These are phyloP conservation scores for Pleurotus cornucopiae DNA, from an alignment of 768 basidiomycete genomes.

Conservation along the genomic window DNA sequence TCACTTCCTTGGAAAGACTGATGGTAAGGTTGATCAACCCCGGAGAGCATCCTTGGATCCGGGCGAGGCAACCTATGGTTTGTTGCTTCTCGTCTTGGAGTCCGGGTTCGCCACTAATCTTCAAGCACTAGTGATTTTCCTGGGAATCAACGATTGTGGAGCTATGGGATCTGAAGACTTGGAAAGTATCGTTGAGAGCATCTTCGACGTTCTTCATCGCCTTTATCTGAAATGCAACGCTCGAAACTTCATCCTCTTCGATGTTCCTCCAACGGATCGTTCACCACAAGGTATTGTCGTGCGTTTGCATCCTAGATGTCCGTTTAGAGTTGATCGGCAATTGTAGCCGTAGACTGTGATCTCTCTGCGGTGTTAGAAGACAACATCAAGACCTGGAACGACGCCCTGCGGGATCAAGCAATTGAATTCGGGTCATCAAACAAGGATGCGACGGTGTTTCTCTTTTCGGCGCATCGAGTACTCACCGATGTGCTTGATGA, in stretches of 20 bases:
- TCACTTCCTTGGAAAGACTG: too few species aligned
- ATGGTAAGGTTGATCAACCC: too few species aligned
- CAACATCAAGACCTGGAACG: slow-evolving; percentile 28
- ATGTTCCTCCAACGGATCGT: slow-evolving; percentile 33
- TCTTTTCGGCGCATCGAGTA: slow-evolving; percentile 27
- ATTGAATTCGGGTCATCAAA: slow-evolving; percentile 18
- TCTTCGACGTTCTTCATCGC: slow-evolving; percentile 21
- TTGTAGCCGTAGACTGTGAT: not conserved
- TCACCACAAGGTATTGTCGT: slow-evolving; percentile 26
- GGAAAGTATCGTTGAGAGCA: slow-evolving; percentile 19
- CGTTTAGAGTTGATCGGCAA: not conserved
- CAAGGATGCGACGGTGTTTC: slow-evolving; percentile 21
- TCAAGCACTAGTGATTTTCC: slow-evolving; percentile 20
- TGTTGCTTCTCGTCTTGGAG: too few species aligned
- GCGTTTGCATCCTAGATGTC: not conserved
- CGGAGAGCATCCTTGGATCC: too few species aligned
- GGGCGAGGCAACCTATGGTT: too few species aligned
- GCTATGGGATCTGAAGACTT: slow-evolving; percentile 21
- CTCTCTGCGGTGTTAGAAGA: not conserved
- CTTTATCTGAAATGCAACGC: slow-evolving; percentile 28
- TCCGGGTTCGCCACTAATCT: too few species aligned
- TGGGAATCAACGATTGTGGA: slow-evolving; percentile 40
- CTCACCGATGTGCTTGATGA: slow-evolving; percentile 31
- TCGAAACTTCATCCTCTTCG: slow-evolving; percentile 31
- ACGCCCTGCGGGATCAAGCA: slow-evolving; percentile 15